Base-by-base conservation (phyloP, 2,329 filamentous ascomycete species). In the Alternaria brassicicola region DNA sequence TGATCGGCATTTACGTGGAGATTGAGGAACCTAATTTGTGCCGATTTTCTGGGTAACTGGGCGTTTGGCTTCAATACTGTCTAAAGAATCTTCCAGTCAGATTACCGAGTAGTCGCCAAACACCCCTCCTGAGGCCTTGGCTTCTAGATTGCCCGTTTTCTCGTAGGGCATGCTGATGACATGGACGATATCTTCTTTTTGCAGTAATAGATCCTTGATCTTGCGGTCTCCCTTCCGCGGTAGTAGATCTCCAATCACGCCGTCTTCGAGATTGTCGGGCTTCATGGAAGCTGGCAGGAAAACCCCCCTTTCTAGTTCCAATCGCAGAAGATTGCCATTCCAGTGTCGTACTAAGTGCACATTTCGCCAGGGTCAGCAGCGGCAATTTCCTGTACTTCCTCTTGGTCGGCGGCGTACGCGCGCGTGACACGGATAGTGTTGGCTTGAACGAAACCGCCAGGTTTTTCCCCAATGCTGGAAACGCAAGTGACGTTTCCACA, bases 1-100 rank as follows among this genome's bases (percentile, higher is more conserved):
- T 76, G 17, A 48, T 15, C 4, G 28, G 3, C 19, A 30, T 46
- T 0, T 23, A n/a, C 28, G 6, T 21, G 10, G 28, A 46, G 19
- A 33, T 46, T 4, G 1, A 8, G 10, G 12, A 19, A 10, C 12
- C 12, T 46, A 15, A 15, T 45, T 17, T 21, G 26, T 1, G 3
- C 42, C 4, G 12, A 8, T 30, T 30, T 4, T 45, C n/a, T 21
- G 28, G 10, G 6, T 46, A 31, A 9, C n/a, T 25, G 31, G 39
- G n/a, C 3, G 3, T 30, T 26, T n/a, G 7, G 43, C 17, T n/a
- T 4, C 2, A 21, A 8, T 10, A n/a, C 12, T 13, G 17, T 5
- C 26, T 21, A 6, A 15, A 39, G 36, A 39, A 23, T 23, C 6
- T 35, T 19, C 19, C 3, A 39, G 36, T 13, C 17, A 9, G 9